Evolutionary conservation across 306 rosid species (phyloP).

Genomic region (Comarum palustre): DNA sequence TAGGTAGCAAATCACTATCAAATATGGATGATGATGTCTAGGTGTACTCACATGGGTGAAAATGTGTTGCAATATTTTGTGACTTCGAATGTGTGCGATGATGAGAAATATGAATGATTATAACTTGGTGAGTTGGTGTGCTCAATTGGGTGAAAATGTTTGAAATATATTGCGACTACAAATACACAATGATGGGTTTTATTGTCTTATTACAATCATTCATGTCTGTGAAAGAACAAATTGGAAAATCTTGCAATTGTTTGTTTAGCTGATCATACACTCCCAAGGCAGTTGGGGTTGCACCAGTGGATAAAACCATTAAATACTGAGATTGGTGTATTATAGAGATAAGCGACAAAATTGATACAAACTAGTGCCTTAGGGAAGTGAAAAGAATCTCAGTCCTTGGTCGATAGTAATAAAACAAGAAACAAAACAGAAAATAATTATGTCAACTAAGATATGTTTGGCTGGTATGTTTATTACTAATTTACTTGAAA

Average conservation of each 20-base stretch:
- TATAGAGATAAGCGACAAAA: conserved; percentile 10
- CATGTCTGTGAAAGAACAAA: conserved; percentile 29
- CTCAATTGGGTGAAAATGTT: not conserved
- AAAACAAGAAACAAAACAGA: conserved; percentile 31
- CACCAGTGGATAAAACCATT: conserved; percentile 21
- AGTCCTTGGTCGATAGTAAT: conserved; percentile 18
- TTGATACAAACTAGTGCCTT: conserved; percentile 6
- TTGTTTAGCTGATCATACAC: conserved; percentile 4
- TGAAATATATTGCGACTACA: conserved; percentile 13
- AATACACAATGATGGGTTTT: conserved; percentile 27
- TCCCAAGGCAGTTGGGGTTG: not conserved
- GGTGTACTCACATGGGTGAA: not conserved
- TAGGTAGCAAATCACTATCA: not conserved
- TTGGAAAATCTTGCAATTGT: conserved; percentile 31
- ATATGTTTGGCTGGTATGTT: conserved; percentile 24
- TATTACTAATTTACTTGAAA: not conserved
- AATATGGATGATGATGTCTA: not conserved
- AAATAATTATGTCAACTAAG: conserved; percentile 23
- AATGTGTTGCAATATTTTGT: conserved; percentile 16
- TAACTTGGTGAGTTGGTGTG: not conserved
- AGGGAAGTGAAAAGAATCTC: conserved; percentile 13
- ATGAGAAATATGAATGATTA: not conserved
- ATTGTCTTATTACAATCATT: conserved; percentile 17
- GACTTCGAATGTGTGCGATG: conserved; percentile 11
- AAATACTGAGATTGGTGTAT: conserved; percentile 40